Conservation (phyloP, 148 eudicot species). For the Gaultheria prostrata region DNA sequence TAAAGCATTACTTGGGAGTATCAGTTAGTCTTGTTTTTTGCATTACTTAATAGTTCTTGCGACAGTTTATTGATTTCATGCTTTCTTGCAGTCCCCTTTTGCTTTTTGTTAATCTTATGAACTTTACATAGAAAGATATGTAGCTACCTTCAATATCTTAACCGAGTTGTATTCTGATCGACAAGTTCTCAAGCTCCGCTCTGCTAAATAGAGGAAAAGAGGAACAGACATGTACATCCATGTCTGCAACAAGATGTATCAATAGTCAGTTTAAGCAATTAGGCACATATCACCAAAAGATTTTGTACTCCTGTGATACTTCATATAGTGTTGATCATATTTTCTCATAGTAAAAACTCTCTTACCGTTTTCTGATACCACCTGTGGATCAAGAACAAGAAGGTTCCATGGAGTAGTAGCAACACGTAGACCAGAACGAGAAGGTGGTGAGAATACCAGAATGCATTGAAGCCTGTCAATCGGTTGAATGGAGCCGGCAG, state of each 20-base stretch:
- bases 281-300: not conserved
- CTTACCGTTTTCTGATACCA: constrained; percentile 91
- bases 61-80: not conserved
- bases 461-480: constrained; percentile 86
- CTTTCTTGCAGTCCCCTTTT: not conserved
- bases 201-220: constrained; percentile 61
- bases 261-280: constrained; percentile 1
- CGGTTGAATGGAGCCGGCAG: constrained; percentile 75
- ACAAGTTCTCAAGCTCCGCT: constrained; percentile 65
- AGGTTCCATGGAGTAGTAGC: constrained; percentile 75
- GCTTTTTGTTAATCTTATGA: not conserved
- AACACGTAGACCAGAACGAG: constrained; percentile 66
- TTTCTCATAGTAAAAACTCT: not conserved
- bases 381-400: constrained; percentile 59
- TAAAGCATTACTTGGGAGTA: not conserved
- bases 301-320: not conserved
- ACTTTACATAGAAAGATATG: not conserved
- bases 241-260: constrained; percentile 48
- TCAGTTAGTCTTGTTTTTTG: not conserved
- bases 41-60: not conserved
- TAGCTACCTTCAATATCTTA: constrained; percentile 65
- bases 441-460: constrained; percentile 95
- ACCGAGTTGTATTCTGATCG: constrained; percentile 72
- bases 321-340: not conserved
- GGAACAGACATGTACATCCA: constrained; percentile 91